Conservation (phyloP, 192 early-diverging fungal genomes). For the Globomyces pollinis-pini region DNA sequence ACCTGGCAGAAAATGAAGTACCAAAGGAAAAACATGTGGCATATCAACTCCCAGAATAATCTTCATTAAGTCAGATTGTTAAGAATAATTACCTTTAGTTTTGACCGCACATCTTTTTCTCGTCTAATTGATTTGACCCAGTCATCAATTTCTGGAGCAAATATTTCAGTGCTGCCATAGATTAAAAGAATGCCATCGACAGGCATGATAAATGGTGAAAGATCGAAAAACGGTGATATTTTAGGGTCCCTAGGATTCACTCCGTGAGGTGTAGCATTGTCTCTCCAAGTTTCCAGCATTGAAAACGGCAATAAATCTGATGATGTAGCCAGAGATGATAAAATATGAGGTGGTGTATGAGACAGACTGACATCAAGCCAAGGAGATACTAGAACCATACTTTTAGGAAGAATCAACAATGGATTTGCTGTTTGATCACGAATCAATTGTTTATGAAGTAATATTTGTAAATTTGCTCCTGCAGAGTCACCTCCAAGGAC, state of each 20-base stretch:
- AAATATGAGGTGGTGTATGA: slow-evolving; percentile 11
- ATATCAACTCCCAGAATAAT: slow-evolving; percentile 11
- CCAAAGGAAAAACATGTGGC: slow-evolving; percentile 10
- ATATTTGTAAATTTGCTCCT: slow-evolving; percentile 20
- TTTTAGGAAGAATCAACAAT: not conserved
- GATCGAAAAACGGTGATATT: slow-evolving; percentile 14
- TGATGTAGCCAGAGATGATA: not conserved
- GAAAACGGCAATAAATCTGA: not conserved
- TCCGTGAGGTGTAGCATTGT: slow-evolving; percentile 8
- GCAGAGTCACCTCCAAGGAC: slow-evolving; percentile 27
- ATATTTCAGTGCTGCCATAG: slow-evolving; percentile 17
- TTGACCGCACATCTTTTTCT: not conserved
- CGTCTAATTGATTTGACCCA: slow-evolving; percentile 12
- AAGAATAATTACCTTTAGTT: not conserved
- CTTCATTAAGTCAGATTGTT: not conserved
- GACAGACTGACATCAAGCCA: slow-evolving; percentile 19
- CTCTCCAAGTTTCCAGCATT: slow-evolving; percentile 9
- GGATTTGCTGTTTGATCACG: not conserved
- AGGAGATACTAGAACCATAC: slow-evolving; percentile 11
- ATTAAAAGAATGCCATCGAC: slow-evolving; percentile 14
- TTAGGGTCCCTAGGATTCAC: slow-evolving; percentile 9
- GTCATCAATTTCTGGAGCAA: slow-evolving; percentile 15
- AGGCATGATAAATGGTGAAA: slow-evolving; percentile 10
- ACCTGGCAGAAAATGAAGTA: not conserved
- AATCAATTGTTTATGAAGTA: slow-evolving; percentile 11